Conservation (phyloP, 83 land plant species). For the Diphasiastrum complanatum region DNA sequence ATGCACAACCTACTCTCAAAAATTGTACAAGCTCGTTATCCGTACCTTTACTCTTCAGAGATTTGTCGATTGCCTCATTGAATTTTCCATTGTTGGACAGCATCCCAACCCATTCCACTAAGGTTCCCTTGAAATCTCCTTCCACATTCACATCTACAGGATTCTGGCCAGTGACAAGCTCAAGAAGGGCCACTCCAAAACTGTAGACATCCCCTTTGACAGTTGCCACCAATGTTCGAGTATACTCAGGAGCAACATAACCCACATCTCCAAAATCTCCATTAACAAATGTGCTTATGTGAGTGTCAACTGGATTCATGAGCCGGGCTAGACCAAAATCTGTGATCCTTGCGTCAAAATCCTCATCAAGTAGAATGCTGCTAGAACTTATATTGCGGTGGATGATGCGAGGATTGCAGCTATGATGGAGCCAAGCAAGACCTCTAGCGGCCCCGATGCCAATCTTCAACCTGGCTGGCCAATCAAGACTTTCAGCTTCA, state of each 20-base stretch:
- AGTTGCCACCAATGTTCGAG: constrained; percentile 62
- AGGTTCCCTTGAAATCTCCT: constrained; percentile 55
- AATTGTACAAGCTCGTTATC: constrained; percentile 62
- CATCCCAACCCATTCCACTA: constrained; percentile 79
- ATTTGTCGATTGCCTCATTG: constrained; percentile 52
- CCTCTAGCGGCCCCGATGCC: constrained; percentile 78
- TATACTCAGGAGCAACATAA: constrained; percentile 81
- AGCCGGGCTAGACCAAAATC: constrained; percentile 81
- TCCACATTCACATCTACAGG: constrained; percentile 47
- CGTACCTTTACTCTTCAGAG: constrained; percentile 46
- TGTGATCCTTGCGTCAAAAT: constrained; percentile 71
- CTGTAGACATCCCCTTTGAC: constrained; percentile 81
- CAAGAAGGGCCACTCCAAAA: constrained; percentile 81
- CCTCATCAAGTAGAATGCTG: constrained; percentile 74
- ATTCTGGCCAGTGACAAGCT: constrained; percentile 69
- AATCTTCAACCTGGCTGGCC: constrained; percentile 64
- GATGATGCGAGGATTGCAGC: constrained; percentile 65
- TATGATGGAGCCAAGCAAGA: constrained; percentile 91
- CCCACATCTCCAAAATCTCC: constrained; percentile 78
- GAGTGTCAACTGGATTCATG: constrained; percentile 37
- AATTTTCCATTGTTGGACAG: constrained; percentile 35
- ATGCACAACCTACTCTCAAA: constrained; percentile 50
- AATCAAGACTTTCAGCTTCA: constrained; percentile 38
- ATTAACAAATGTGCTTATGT: constrained; percentile 54
- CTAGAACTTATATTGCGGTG: constrained; percentile 67